These are phyloP conservation scores for Daucus carota DNA, from an alignment of 129 eudicot genomes.

Conservation along the genomic window DNA sequence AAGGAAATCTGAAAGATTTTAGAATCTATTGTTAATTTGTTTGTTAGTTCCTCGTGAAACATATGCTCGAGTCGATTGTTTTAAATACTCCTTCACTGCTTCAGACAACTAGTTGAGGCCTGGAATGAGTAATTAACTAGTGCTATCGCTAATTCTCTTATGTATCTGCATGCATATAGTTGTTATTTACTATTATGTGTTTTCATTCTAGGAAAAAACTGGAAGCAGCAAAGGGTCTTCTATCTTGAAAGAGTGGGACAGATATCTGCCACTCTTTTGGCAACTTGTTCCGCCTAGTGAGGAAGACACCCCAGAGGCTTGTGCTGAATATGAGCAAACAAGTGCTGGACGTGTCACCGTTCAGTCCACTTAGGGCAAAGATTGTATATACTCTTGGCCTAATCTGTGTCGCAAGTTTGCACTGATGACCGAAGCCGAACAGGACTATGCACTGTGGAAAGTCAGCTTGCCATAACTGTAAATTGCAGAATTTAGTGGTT, in stretches of 20 bases:
- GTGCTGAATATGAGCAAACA: conserved; percentile 71
- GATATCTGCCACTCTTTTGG: conserved; percentile 89
- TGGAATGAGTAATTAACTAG: not conserved
- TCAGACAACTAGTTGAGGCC: not conserved
- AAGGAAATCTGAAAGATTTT: not conserved
- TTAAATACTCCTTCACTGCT: not conserved
- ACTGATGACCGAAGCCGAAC: conserved; percentile 13
- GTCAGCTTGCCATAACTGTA: not conserved
- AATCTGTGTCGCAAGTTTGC: conserved; percentile 13
- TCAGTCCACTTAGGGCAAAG: conserved; percentile 48
- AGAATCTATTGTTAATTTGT: not conserved
- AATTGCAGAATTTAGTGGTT: conserved; percentile 5
- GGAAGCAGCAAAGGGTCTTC: conserved; percentile 79
- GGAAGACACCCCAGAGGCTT: conserved; percentile 99
- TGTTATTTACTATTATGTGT: not conserved
- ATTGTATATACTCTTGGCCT: not conserved
- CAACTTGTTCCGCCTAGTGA: conserved; percentile 99
- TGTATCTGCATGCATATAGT: not conserved
- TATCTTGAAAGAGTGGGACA: conserved; percentile 93
- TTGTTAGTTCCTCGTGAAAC: not conserved
- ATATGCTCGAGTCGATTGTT: not conserved
- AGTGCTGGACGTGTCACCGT: conserved; percentile 61
- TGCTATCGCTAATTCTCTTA: not conserved
- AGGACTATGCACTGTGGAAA: not conserved
- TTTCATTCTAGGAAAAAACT: conserved; percentile 66